Evolutionary conservation across 441 rosid genomes (phyloP), one percentile per base, ranked within the genome.

Genomic region (Aquilaria agallochum): DNA sequence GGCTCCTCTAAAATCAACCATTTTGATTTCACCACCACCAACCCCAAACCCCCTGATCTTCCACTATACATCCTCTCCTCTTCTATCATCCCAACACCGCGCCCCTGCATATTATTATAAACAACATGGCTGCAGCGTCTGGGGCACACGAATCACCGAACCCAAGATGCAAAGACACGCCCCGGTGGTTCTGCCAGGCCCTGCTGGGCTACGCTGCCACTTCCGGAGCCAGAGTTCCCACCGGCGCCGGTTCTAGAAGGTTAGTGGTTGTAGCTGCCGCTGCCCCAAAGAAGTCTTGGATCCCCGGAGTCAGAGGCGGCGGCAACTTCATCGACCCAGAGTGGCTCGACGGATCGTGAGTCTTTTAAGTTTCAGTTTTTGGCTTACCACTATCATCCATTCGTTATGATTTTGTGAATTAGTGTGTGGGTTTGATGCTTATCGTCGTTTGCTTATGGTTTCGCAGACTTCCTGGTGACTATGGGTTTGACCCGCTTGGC

Each of bases 331-430:
- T 84, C 40, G 83, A 94, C 84, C 98, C 98, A 0, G 98, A 89
- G 60, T 94, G 98, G 97, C 98, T 94, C 47, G 98, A 94, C 75
- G 98, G 97, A 82, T 94, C 98, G 98, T 93, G 82, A 81, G 96
- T 83, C 14, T 48, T 49, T 10, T 10, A 40, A 40, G 9, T 5
- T 40, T 40, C 7, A 40, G 9, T 15, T 20, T 20, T 20, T 20
- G 27, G 27, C 27, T 20, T 20, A 20, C 27, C 27, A 20, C 11
- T 47, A 13, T 47, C 13, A 47, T 9, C 1, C 50, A 47, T 47
- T 8, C 50, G 13, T 8, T 47, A 47, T 47, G 50, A 9, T 13
- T 47, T 47, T 66, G 47, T 52, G 64, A 40, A 1, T 71, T 31
- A 42, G 44, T 20, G 44, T 20, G n/a, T 0, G 12, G 11, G 52